A percentile compares a stretch with the other conserved stretches of the same genome.
Evolutionary conservation across 345 rosid genomes (phyloP).

Genomic region (Barbarea vulgaris): DNA sequence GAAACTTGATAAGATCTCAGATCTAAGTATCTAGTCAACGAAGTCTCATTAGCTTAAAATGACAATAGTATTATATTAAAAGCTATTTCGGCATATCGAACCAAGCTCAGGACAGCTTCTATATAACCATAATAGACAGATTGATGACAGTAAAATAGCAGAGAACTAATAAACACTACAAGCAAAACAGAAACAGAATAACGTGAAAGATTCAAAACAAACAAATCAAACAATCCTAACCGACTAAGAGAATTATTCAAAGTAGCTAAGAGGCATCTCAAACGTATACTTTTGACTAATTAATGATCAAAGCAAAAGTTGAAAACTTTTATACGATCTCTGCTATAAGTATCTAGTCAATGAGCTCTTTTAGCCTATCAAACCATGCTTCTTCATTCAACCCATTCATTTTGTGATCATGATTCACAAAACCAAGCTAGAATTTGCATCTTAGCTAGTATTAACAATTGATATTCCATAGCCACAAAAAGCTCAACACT

Average conservation of each 20-base stretch:
- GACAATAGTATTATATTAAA: not conserved
- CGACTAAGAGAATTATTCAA: not conserved
- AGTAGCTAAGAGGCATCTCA: not conserved
- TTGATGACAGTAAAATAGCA: not conserved
- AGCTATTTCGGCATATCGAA: too few relatives aligned
- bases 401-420: too few relatives aligned
- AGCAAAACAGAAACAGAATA: not conserved
- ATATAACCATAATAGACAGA: not conserved
- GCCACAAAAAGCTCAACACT: too few relatives aligned
- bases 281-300: not conserved
- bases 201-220: not conserved
- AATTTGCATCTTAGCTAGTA: too few relatives aligned
- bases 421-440: too few relatives aligned
- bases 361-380: too few relatives aligned
- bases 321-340: too few relatives aligned
- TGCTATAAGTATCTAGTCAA: too few relatives aligned
- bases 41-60: not conserved
- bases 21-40: not conserved
- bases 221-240: not conserved
- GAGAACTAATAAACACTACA: not conserved
- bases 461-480: not conserved
- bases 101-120: not conserved
- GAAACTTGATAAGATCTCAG: not conserved
- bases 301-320: too few relatives aligned
- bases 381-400: too few relatives aligned